Percentiles rank a stretch among this genome's conserved stretches.
These are phyloP conservation scores for Jaltomata sinuosa DNA, from an alignment of 257 asterid species.

Conservation along the genomic window DNA sequence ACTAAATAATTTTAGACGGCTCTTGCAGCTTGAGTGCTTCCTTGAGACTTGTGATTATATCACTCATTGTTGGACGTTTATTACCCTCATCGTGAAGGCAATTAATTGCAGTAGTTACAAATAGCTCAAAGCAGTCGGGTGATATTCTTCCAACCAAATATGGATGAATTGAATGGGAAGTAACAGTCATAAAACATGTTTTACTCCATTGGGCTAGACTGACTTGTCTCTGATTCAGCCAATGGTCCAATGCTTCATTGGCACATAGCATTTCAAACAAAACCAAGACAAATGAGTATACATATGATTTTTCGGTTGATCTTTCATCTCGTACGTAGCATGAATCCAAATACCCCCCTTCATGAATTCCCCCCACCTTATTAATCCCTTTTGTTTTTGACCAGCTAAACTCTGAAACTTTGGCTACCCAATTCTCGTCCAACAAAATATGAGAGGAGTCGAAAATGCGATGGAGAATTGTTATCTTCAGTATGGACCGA, in stretches of 20 bases:
- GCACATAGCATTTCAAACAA: conserved; percentile 49
- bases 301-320: conserved; percentile 37
- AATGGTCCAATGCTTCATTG: conserved; percentile 30
- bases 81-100: conserved; percentile 44
- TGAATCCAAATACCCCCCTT: conserved; percentile 39
- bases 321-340: conserved; percentile 38
- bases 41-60: conserved; percentile 40
- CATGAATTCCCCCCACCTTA: conserved; percentile 5
- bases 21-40: conserved; percentile 49
- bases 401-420: conserved; percentile 46
- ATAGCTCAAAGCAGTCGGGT: conserved; percentile 39
- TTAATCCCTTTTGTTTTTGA: conserved; percentile 18
- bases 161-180: conserved; percentile 37
- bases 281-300: conserved; percentile 47
- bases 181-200: conserved; percentile 31
- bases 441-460: conserved; percentile 52
- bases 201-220: conserved; percentile 54
- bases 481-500: conserved; percentile 32
- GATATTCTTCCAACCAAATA: conserved; percentile 34
- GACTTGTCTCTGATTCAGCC: conserved; percentile 52
- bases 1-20: conserved; percentile 19
- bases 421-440: conserved; percentile 47
- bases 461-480: conserved; percentile 41
- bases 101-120: conserved; percentile 40
- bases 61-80: conserved; percentile 45